Evolutionary conservation across 163 green algal genomes (phyloP).

Genomic region (Scenedesmus sp.): DNA sequence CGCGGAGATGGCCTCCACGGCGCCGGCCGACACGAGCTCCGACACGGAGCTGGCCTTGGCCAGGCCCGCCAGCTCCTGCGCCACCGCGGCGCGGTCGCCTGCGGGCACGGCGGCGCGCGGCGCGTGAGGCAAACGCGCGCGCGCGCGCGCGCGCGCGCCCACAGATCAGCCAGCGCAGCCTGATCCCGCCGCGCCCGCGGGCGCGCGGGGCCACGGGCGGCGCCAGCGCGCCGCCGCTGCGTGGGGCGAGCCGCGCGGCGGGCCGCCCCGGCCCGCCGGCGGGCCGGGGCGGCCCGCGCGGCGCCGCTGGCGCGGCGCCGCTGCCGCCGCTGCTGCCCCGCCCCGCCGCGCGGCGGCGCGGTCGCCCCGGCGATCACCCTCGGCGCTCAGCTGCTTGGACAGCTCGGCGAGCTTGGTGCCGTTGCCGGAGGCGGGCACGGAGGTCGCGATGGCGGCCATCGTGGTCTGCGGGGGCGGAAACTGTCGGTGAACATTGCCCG

Average conservation of each 20-base stretch:
- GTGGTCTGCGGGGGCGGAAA: not conserved
- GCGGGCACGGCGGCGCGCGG: not conserved
- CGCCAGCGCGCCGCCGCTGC: not conserved
- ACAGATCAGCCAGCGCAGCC: not conserved
- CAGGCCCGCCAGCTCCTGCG: slow-evolving; percentile 24
- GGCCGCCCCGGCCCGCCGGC: too few species aligned
- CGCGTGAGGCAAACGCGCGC: not conserved
- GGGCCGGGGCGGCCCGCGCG: too few species aligned
- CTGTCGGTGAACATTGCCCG: too few species aligned
- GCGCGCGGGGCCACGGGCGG: not conserved
- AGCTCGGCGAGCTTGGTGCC: slow-evolving; percentile 32
- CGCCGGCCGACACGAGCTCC: slow-evolving; percentile 28
- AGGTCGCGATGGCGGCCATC: slow-evolving; percentile 28
- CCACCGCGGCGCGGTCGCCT: slow-evolving; percentile 44
- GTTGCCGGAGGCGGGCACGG: not conserved
- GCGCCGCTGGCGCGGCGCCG: too few species aligned
- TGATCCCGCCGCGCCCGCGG: not conserved
- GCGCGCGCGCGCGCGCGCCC: not conserved
- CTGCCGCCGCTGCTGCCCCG: too few species aligned
- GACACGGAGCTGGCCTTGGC: slow-evolving; percentile 28
- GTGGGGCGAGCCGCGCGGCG: too few species aligned
- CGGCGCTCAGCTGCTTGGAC: slow-evolving; percentile 36
- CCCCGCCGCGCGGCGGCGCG: not conserved
- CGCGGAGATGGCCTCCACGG: slow-evolving; percentile 46
- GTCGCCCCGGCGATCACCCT: slow-evolving; percentile 20